Evolutionary conservation across 1,139 yeast genomes (phyloP).

Genomic region (Geotrichum citri-aurantii): DNA sequence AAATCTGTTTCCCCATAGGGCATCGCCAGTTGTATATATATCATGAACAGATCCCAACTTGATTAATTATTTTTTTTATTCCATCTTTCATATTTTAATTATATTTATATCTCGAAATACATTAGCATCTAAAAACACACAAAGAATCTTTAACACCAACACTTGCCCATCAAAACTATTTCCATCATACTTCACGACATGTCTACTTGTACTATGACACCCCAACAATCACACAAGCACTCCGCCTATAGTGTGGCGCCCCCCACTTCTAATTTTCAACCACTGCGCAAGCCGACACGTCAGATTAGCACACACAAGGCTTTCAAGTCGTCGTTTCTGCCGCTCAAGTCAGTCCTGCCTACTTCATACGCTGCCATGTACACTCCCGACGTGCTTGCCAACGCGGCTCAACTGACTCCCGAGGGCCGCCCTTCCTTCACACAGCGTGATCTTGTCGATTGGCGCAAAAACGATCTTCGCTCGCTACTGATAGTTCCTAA

Average conservation of each 20-base stretch:
- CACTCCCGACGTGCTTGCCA: constrained; percentile 41
- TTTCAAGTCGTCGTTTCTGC: constrained; percentile 14
- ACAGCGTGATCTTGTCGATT: constrained; percentile 52
- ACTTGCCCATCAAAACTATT: neutral
- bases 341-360: constrained; percentile 43
- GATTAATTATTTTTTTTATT: neutral
- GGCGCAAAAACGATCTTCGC: constrained; percentile 62
- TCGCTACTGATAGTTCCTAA: constrained; percentile 51
- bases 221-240: constrained; percentile 5
- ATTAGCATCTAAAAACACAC: too few relatives aligned
- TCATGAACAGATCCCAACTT: neutral
- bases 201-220: constrained; percentile 4
- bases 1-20: neutral
- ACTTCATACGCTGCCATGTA: constrained; percentile 48
- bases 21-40: neutral
- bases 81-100: neutral
- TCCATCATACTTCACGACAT: neutral
- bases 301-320: neutral
- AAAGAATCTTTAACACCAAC: neutral
- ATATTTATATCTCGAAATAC: neutral
- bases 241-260: constrained; percentile 15
- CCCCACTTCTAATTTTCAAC: constrained; percentile 13
- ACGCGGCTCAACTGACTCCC: constrained; percentile 31
- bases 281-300: constrained; percentile 10
- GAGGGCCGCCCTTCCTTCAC: constrained; percentile 59